Base-by-base conservation (phyloP, 345 rosid species). In the Cochlearia excelsa region DNA sequence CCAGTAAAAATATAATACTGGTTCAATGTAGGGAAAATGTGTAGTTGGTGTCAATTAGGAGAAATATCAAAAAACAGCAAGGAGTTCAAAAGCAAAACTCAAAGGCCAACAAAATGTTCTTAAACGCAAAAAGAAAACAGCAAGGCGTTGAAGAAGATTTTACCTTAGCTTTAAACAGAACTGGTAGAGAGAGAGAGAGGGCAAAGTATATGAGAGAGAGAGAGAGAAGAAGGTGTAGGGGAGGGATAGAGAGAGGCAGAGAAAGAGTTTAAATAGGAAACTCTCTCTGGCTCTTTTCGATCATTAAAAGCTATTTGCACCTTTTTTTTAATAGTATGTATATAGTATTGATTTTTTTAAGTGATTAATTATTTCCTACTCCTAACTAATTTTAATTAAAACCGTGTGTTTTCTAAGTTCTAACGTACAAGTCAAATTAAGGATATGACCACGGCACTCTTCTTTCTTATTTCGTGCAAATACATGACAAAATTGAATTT, bases 341-440 rank as follows among this genome's bases (percentile, higher is more conserved):
- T 16, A 16, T 16, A 16, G 23, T 16, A 16, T 16, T 16, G 6
- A 0, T 9, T 30, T 29, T 44, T 9, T 5, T n/a, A 9, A 4
- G 11, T 44, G 63, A 30, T 52, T 57, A 33, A 2, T 64, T 42
- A 16, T 26, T 7, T 26, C 37, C 5, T 44, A 5, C 11, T 54
- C 57, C 57, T 69, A 61, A 56, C 68, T 69, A 69, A 28, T 48
- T 54, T 61, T 40, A 26, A 30, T 33, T 41, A 9, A 69, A 41
- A 54, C 57, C 38, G 47, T 46, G 68, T 54, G 57, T 41, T 58
- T 5, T 56, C 64, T 50, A 70, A 63, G 59, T 35, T 63, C 37
- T 63, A 63, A 50, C 74, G 69, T 70, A 63, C 74, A 70, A 70
- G 74, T 70, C 74, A 70, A 63, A 56, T 34, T 42, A 45, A 57